A percentile compares a stretch with the other conserved stretches of the same genome.
Conservation (phyloP, 2,329 filamentous ascomycete genomes). For the Ceratocystis papillata region DNA sequence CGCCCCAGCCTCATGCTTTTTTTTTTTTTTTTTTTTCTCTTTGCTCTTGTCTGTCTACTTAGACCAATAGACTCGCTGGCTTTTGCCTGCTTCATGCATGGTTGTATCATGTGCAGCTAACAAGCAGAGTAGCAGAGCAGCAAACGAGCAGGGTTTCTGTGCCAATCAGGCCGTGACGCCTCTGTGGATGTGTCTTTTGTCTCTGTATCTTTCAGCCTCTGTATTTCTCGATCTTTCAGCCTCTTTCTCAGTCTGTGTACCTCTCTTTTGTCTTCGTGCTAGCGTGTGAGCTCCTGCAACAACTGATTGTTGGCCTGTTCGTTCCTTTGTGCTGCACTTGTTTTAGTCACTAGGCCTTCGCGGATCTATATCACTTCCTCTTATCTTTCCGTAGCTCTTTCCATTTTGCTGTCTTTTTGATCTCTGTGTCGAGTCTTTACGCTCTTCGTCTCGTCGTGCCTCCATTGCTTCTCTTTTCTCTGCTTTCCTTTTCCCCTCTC, state of each 20-base stretch:
- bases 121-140: not conserved
- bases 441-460: no score
- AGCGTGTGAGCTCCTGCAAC: no score
- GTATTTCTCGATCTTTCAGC: not conserved
- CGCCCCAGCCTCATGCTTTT: slow-evolving; percentile 1
- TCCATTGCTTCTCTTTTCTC: not conserved
- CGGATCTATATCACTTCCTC: no score
- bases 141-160: not conserved
- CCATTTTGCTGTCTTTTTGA: no score
- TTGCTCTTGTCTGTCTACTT: no score
- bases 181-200: not conserved
- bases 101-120: slow-evolving; percentile 5
- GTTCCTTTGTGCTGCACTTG: not conserved
- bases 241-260: not conserved
- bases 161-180: slow-evolving; percentile 18
- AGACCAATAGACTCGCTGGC: not conserved
- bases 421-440: not conserved
- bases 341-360: not conserved
- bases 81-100: not conserved
- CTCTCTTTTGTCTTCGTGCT: not conserved
- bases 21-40: not conserved
- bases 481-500: not conserved
- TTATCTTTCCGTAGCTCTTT: no score
- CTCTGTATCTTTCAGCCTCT: slow-evolving; percentile 1
- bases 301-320: no score